These are phyloP conservation scores for Davidsoniella eucalypti DNA, from an alignment of 2,329 filamentous ascomycete genomes.

Conservation along the genomic window DNA sequence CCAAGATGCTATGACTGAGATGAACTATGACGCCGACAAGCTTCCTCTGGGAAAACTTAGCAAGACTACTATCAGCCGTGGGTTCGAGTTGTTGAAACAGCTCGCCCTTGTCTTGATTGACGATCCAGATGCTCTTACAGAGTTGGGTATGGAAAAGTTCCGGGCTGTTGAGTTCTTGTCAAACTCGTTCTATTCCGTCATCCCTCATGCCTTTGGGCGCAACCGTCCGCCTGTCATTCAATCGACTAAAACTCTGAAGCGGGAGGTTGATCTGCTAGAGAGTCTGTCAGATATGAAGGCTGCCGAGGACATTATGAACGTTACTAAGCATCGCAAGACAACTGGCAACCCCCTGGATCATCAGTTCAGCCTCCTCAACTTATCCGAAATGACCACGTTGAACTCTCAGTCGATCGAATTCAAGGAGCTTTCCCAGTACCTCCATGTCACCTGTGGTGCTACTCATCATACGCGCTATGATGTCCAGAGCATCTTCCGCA, in stretches of 20 bases:
- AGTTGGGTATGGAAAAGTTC: conserved; percentile 24
- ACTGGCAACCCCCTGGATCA: conserved; percentile 50
- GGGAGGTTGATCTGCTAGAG: conserved; percentile 65
- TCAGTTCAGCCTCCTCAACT: conserved; percentile 52
- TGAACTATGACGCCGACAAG: conserved; percentile 61
- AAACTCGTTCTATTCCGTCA: conserved; percentile 64
- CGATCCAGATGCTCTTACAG: conserved; percentile 26
- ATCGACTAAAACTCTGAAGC: conserved; percentile 42
- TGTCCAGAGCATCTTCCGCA: conserved; percentile 64
- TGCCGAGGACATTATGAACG: conserved; percentile 60
- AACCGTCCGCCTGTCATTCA: conserved; percentile 53
- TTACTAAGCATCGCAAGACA: conserved; percentile 25
- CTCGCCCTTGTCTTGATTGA: conserved; percentile 50
- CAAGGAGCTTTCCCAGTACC: conserved; percentile 45
- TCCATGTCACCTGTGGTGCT: conserved; percentile 46
- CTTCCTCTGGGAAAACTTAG: conserved; percentile 72
- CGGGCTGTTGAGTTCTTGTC: conserved; percentile 46
- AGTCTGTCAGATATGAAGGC: conserved; percentile 76
- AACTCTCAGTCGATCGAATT: conserved; percentile 45
- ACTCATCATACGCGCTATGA: conserved; percentile 48
- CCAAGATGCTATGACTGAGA: conserved; percentile 42
- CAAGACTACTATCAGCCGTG: conserved; percentile 57
- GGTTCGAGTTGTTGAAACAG: conserved; percentile 63
- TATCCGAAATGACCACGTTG: conserved; percentile 63
- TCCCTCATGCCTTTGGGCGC: conserved; percentile 68